Evolutionary conservation across 2,329 filamentous ascomycete genomes (phyloP), one percentile per base, ranked within the genome.

Genomic region (Fusarium sp.): DNA sequence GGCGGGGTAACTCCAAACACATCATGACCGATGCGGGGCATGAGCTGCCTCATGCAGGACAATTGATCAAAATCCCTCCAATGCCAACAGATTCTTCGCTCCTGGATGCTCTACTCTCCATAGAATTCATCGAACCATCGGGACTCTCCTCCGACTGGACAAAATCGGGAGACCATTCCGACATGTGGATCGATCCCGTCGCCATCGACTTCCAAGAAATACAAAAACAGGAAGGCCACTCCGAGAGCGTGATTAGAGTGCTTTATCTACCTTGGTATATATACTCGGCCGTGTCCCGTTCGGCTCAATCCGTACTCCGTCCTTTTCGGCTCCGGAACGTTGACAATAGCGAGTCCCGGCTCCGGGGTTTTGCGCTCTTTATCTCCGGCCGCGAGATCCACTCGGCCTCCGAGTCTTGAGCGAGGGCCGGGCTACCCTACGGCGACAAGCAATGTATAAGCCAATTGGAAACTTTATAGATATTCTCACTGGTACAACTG

Each of bases 301-400:
- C 59, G 59, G 59, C 4, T 43, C 20, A n/a, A 18, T n/a, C 43
- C 43, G 25, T 23, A n/a, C 11, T n/a, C 43, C 43, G n/a, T 23
- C 18, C 6, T 16, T 30, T 57, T 64, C 58, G 45, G 39, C 41
- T 56, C 59, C 67, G 63, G 59, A 58, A 0, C 20, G 10, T 20
- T 16, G n/a, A 18, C 14, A 57, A 14, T 16, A 10, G 37, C 37
- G 39, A 23, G 48, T 13, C n/a, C 62, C 37, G 37, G 20, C 37
- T 48, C 32, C 35, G 25, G 56, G 59, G 43, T 32, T 56, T 71
- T 37, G 64, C 20, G 52, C 39, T 56, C 16, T 34, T 30, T 69
- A 67, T 64, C 60, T 61, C 69, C 63, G 66, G 72, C 63, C 63
- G 54, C 66, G 66, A 75, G 70, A 67, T 63, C 72, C 72, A 73